A percentile compares a stretch with the other conserved stretches of the same genome.
Conservation (phyloP, 2,329 filamentous ascomycete genomes). For the Didymella keratinophila region DNA sequence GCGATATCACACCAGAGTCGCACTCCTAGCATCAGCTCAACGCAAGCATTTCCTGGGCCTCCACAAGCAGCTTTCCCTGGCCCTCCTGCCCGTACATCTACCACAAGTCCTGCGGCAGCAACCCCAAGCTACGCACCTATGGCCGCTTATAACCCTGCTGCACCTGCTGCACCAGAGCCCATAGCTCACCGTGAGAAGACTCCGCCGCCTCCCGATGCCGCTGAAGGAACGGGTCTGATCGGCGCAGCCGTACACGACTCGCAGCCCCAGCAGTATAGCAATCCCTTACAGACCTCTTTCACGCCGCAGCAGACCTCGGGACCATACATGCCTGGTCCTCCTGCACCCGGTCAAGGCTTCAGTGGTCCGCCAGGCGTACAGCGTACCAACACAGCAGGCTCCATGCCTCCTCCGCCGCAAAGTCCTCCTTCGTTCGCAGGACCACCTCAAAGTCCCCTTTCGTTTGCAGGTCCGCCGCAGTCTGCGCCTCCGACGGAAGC, state of each 20-base stretch:
- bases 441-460: conserved; percentile 47
- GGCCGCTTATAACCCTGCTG: conserved; percentile 80
- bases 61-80: conserved; percentile 47
- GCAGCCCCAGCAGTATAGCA: conserved; percentile 40
- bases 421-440: conserved; percentile 51
- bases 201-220: conserved; percentile 74
- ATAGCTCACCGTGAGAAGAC: conserved; percentile 80
- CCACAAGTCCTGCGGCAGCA: conserved; percentile 36
- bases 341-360: conserved; percentile 48
- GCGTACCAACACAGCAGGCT: conserved; percentile 45
- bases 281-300: conserved; percentile 45
- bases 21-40: conserved; percentile 48
- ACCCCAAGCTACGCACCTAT: conserved; percentile 66
- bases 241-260: conserved; percentile 52
- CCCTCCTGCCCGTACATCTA: conserved; percentile 44
- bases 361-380: conserved; percentile 43
- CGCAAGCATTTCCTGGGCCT: conserved; percentile 50
- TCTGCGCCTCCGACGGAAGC: conserved; percentile 38
- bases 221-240: conserved; percentile 56
- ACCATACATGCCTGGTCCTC: conserved; percentile 54
- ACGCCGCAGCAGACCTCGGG: conserved; percentile 45
- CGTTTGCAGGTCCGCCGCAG: conserved; percentile 51
- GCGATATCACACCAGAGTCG: conserved; percentile 66
- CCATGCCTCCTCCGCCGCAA: conserved; percentile 47
- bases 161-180: conserved; percentile 75